Base-by-base conservation (phyloP, 371 early-diverging fungal species). In the Mortierella sp. region DNA sequence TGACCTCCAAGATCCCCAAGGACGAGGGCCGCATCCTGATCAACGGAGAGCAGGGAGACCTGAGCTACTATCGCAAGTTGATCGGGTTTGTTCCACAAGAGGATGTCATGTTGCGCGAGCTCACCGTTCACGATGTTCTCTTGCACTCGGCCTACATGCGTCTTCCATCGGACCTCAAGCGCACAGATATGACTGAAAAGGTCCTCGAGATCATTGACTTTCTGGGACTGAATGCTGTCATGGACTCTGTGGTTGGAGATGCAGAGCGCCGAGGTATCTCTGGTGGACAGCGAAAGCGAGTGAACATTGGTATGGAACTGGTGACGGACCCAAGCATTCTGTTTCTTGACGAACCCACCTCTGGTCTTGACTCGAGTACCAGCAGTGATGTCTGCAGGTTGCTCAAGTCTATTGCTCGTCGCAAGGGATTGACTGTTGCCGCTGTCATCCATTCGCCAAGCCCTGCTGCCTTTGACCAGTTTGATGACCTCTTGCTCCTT, bases 281-380 rank as follows among this genome's bases (percentile, higher is more conserved):
- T 24, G 97, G 92, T 43, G 97, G 96, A 54, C 96, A 91, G 67
- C 76, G 91, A 57, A 93, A 96, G 82, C 85, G 97, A 39, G 90
- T 92, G 6, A 87, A 92, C 37, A 94, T 96, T 57, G 96, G 92
- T 6, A 90, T 88, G 82, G 97, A 98, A 60, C 83, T 96, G 5
- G 88, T 97, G 3, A 90, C 94, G 0, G 92, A 95, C 28, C 95
- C 99, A 4, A 88, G 90, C 10, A 85, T 97, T 29, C 72, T 98
- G 54, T 95, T 98, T 67, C 73, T 98, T 71, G 99, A 99, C 73
- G 99, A 98, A 73, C 96, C 96, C 12, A 96, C 96, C 2, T 49
- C 81, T 93, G 51, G 98, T 4, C 80, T 95, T 31, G 96, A 95
- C 74, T 85, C 89, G 40, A 81, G 86, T 22, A 88, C 92, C 13